Evolutionary conservation across 345 rosid genomes (phyloP), one percentile per base, ranked within the genome.

Genomic region (Arabis hirsuta): DNA sequence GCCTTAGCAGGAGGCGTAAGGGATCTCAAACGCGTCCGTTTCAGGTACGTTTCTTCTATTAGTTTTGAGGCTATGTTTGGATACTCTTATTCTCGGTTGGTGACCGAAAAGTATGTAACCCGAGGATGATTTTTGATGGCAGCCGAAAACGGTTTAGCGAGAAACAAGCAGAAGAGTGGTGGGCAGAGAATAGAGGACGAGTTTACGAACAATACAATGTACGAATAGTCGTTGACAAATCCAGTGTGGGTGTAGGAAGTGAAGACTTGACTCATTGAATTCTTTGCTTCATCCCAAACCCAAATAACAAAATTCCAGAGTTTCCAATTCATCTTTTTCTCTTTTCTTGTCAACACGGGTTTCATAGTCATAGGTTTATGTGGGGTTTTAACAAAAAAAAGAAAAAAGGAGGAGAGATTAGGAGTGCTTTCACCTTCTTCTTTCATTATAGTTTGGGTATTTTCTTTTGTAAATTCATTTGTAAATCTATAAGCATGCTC

Each of bases 1-100:
- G 87, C 96, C 42, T 88, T 92, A 24, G 84, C 90, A 0, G 97
- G 96, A 62, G 88, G 78, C 48, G 85, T 87, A 3, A 71, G 73
- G 80, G 99, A 96, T 87, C 96, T 96, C 54, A 92, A 96, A 80
- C 92, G 98, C 53, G 99, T 96, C 62, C 98, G 99, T 73, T 96
- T 96, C 88, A 96, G 99, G 98, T 96, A 83, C 45, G 45, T 1
- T 41, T 55, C 34, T 7, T 34, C 47, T 34, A 61, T 6, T 6
- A 10, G 16, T 5, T 31, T 31, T 5, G 4, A 45, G 44, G 34
- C 36, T 12, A 22, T 8, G 43, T 53, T 53, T 53, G 22, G 14
- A 66, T 62, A 24, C 60, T 26, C 2, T 12, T 22, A 5, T 20
- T 38, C 9, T 24, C 57, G 48, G 39, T 41, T 58, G 9, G 13